Percentiles rank a stretch among this genome's conserved stretches.
These are phyloP conservation scores for Agrocybe pediades DNA, from an alignment of 768 basidiomycete species.

Conservation along the genomic window DNA sequence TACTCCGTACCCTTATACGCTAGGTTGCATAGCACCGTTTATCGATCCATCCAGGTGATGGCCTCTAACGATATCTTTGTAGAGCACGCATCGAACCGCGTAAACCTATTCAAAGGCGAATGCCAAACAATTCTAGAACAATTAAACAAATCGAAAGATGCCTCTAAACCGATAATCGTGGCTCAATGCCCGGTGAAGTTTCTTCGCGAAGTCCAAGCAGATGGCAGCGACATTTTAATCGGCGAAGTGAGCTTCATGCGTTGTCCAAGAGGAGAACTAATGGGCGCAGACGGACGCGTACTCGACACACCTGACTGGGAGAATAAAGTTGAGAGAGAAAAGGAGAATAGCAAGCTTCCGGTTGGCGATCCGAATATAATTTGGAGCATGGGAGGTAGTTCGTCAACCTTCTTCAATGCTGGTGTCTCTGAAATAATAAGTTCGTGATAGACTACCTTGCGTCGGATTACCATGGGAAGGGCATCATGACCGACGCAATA, in stretches of 20 bases:
- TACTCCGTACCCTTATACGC: constrained; percentile 56
- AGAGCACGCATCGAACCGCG: constrained; percentile 33
- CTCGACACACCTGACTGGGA: too few species aligned
- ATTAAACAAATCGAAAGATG: constrained; percentile 26
- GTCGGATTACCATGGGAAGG: constrained; percentile 61
- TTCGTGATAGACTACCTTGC: constrained; percentile 57
- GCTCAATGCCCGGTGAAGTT: constrained; percentile 48
- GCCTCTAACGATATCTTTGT: neutral
- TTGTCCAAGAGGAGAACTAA: constrained; percentile 22
- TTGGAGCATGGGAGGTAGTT: constrained; percentile 64
- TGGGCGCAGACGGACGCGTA: constrained; percentile 13
- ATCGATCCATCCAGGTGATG: neutral
- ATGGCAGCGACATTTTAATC: constrained; percentile 57
- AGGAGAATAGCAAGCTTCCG: constrained; percentile 41
- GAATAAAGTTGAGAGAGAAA: constrained; percentile 34
- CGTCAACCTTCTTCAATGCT: neutral
- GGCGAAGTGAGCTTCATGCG: constrained; percentile 46
- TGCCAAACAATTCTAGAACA: constrained; percentile 34
- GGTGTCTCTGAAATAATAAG: neutral
- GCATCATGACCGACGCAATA: constrained; percentile 75
- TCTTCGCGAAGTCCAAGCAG: constrained; percentile 55
- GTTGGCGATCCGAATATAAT: constrained; percentile 56
- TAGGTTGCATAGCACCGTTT: constrained; percentile 22
- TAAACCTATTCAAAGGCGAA: constrained; percentile 19
- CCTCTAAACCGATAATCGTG: constrained; percentile 32